phyloP scores from a whole-genome alignment of 2,329 filamentous ascomycete genomes.

The Trichophyton simii region DNA sequence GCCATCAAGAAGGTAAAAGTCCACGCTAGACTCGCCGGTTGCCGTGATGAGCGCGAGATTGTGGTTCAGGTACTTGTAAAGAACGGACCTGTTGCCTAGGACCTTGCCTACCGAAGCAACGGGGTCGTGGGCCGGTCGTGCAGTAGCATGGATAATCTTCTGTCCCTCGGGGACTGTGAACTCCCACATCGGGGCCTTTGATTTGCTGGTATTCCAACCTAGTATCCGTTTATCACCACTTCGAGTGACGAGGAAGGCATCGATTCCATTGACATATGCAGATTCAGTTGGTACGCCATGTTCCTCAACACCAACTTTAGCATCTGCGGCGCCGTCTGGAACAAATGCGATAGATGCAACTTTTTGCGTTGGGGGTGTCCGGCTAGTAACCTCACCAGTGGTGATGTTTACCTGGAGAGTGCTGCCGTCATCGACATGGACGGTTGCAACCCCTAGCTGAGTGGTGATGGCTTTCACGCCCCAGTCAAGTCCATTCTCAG shows the following conservation, averaged over 20 bases:
- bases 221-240: constrained; percentile 30
- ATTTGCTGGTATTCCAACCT: constrained; percentile 31
- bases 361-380: constrained; percentile 17
- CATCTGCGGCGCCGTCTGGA: constrained; percentile 15
- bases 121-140: constrained; percentile 63
- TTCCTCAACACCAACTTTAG: constrained; percentile 23
- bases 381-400: constrained; percentile 31
- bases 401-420: constrained; percentile 40
- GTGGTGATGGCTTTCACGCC: constrained; percentile 56
- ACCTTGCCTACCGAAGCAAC: constrained; percentile 93
- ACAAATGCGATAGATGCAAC: constrained; percentile 24
- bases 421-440: constrained; percentile 51
- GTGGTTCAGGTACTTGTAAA: constrained; percentile 93
- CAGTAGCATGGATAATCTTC: constrained; percentile 54
- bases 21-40: constrained; percentile 49
- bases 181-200: constrained; percentile 50
- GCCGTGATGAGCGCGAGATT: constrained; percentile 70
- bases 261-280: constrained; percentile 20
- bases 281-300: constrained; percentile 24
- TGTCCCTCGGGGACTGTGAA: constrained; percentile 56
- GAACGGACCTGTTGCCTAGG: constrained; percentile 77
- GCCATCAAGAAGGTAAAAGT: constrained; percentile 71
- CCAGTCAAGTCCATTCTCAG: constrained; percentile 49
- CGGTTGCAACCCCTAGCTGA: constrained; percentile 46
- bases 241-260: constrained; percentile 30